Evolutionary conservation across 495 filamentous ascomycete species (phyloP).

Genomic region (Penicillium waksmanii): DNA sequence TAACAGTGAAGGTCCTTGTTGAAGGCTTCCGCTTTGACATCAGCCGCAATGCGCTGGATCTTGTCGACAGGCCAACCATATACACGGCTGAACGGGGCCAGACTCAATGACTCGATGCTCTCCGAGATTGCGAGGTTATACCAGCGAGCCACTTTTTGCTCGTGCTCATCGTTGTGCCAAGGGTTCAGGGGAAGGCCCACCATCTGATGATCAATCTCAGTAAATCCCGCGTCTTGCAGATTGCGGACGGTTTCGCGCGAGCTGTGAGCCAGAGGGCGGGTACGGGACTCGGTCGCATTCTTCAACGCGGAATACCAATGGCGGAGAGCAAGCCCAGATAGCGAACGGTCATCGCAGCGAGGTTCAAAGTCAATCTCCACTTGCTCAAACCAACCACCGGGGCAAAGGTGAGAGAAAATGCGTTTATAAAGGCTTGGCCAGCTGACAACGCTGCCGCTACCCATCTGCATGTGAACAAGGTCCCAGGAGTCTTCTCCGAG

Average conservation of each 20-base stretch:
- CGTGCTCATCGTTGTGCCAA: constrained; percentile 72
- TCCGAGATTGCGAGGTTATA: constrained; percentile 78
- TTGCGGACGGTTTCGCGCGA: constrained; percentile 60
- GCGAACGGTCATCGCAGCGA: constrained; percentile 74
- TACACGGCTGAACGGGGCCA: constrained; percentile 75
- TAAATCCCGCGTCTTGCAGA: constrained; percentile 76
- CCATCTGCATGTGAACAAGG: constrained; percentile 81
- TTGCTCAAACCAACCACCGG: constrained; percentile 83
- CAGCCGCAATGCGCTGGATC: constrained; percentile 61
- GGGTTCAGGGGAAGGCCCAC: constrained; percentile 76
- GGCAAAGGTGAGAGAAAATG: constrained; percentile 77
- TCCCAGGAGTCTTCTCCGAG: constrained; percentile 79
- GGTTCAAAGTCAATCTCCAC: constrained; percentile 88
- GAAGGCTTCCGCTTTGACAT: constrained; percentile 71
- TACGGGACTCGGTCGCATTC: constrained; percentile 67
- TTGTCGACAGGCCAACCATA: constrained; percentile 66
- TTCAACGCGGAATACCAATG: constrained; percentile 73
- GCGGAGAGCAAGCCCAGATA: constrained; percentile 51
- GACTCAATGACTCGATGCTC: constrained; percentile 71
- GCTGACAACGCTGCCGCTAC: constrained; percentile 76
- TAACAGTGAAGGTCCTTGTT: constrained; percentile 69
- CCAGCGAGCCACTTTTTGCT: constrained; percentile 78
- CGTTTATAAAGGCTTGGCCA: constrained; percentile 78
- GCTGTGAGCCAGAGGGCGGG: constrained; percentile 70
- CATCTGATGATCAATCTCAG: constrained; percentile 75